Percentiles rank a stretch among this genome's conserved stretches.
phyloP scores from a whole-genome alignment of 805 yeast species.

The Lachancea lanzarotensis region DNA sequence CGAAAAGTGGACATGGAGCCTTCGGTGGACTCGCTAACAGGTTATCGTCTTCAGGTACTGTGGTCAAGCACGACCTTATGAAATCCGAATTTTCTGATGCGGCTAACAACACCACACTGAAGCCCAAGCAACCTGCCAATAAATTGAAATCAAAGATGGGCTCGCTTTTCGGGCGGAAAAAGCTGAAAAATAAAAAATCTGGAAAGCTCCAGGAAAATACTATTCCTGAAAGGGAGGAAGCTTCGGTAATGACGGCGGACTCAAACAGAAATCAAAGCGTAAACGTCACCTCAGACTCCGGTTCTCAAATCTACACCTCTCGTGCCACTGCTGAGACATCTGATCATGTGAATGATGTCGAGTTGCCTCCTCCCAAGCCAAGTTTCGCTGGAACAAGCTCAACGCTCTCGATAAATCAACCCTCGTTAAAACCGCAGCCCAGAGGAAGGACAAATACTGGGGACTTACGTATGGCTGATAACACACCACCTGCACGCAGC shows the following conservation, averaged over 20 bases:
- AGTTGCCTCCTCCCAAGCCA: slow-evolving; percentile 1
- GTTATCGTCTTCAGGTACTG: slow-evolving; percentile 24
- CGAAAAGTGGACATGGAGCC: slow-evolving; percentile 23
- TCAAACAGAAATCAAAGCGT: neutral
- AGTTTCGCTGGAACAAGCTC: slow-evolving; percentile 5
- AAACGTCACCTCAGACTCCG: neutral
- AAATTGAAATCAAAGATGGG: slow-evolving; percentile 66
- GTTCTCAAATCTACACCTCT: neutral
- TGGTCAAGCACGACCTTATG: slow-evolving; percentile 29
- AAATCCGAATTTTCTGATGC: slow-evolving; percentile 29
- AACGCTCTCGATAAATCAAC: slow-evolving; percentile 28
- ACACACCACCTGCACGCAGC: neutral
- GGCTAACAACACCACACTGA: slow-evolving; percentile 26
- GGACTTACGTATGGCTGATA: slow-evolving; percentile 14
- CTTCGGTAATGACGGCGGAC: slow-evolving; percentile 6
- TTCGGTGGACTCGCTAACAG: slow-evolving; percentile 24
- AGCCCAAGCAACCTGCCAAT: slow-evolving; percentile 29
- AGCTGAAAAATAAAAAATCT: slow-evolving; percentile 34
- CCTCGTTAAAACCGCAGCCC: slow-evolving; percentile 33
- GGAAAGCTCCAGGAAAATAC: slow-evolving; percentile 2
- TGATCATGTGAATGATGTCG: neutral
- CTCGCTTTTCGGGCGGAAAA: slow-evolving; percentile 63
- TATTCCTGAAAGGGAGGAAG: slow-evolving; percentile 4
- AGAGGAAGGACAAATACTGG: slow-evolving; percentile 15
- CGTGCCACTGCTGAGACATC: neutral